A percentile compares a stretch with the other conserved stretches of the same genome.
These are phyloP conservation scores for Diplodia intermedia DNA, from an alignment of 2,329 filamentous ascomycete genomes.

Conservation along the genomic window DNA sequence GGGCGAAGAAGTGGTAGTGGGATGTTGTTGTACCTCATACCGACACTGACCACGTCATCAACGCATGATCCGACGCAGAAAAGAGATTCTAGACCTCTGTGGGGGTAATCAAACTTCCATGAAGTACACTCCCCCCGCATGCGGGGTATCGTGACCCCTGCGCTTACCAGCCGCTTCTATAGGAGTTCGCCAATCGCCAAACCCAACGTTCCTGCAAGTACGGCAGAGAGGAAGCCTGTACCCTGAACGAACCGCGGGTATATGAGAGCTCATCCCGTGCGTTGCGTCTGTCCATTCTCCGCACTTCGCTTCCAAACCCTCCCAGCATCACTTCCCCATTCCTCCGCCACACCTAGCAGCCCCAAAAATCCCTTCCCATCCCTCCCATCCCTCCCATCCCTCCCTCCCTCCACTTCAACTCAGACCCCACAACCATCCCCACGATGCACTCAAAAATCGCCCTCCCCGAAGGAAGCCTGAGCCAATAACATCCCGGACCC, in stretches of 20 bases:
- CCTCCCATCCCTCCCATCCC: neutral
- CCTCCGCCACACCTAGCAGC: neutral
- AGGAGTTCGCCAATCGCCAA: neutral
- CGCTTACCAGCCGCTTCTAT: neutral
- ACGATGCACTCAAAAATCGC: slow-evolving; percentile 24
- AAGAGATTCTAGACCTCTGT: neutral
- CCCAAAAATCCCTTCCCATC: neutral
- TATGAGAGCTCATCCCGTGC: neutral
- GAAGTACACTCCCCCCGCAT: neutral
- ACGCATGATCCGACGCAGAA: neutral
- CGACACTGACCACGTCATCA: neutral
- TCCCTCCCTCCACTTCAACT: too few species aligned
- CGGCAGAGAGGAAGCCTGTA: neutral
- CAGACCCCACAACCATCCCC: neutral
- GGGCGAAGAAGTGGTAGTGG: too few species aligned
- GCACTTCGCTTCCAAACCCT: neutral
- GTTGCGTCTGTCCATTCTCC: neutral
- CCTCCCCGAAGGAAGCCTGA: slow-evolving; percentile 26
- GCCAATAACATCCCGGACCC: neutral
- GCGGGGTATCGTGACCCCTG: neutral
- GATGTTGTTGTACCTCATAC: too few species aligned
- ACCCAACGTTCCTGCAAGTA: neutral
- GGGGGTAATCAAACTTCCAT: neutral
- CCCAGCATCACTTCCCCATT: neutral
- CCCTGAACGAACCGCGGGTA: neutral